Evolutionary conservation across 345 rosid species (phyloP).

Genomic region (Carallia pectinifolia): DNA sequence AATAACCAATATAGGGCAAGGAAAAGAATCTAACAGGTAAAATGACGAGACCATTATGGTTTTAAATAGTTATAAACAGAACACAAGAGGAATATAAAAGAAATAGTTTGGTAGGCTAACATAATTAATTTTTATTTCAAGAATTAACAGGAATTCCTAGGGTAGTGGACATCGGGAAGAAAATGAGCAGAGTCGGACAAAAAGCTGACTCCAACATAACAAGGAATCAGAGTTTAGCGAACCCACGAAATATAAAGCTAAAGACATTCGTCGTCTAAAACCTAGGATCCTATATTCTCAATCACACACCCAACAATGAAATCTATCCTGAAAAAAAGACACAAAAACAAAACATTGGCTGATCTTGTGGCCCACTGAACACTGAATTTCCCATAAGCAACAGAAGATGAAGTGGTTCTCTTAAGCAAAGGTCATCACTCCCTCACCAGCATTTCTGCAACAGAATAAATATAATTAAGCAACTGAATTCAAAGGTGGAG

Average conservation of each 20-base stretch:
- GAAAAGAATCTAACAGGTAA: not conserved
- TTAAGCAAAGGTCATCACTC: conserved; percentile 53
- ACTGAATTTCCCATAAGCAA: conserved; percentile 45
- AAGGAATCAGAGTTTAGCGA: conserved; percentile 1
- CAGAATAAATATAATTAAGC: conserved; percentile 53
- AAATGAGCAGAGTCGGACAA: not conserved
- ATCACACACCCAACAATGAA: conserved; percentile 10
- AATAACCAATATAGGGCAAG: not conserved
- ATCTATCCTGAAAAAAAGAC: conserved; percentile 34
- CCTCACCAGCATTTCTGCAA: conserved; percentile 68
- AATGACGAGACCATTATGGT: no score
- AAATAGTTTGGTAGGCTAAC: not conserved
- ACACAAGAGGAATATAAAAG: no score
- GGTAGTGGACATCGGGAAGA: not conserved
- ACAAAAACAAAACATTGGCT: conserved; percentile 13
- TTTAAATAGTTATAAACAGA: no score
- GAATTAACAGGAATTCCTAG: no score
- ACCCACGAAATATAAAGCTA: conserved; percentile 6
- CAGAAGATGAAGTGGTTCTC: conserved; percentile 49
- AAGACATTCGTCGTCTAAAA: conserved; percentile 18
- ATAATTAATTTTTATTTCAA: not conserved
- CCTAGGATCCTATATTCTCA: conserved; percentile 19
- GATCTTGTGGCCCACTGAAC: conserved; percentile 37
- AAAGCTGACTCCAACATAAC: not conserved
- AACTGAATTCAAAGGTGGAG: conserved; percentile 35